Evolutionary conservation across 768 basidiomycete genomes (phyloP).

Genomic region (Lepiota venenata): DNA sequence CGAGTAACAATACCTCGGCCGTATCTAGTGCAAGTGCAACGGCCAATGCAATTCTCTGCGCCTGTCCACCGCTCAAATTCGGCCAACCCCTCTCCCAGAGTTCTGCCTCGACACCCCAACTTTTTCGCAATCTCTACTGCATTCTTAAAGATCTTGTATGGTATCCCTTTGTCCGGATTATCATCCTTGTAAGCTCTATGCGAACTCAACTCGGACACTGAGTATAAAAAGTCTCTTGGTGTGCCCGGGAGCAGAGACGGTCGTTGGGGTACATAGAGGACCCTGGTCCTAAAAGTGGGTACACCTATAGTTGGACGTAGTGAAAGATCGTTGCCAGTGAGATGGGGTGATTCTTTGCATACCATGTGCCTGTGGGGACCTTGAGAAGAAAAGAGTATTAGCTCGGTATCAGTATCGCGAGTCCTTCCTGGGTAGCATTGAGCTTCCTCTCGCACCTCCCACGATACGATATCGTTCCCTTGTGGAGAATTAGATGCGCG

Average conservation of each 20-base stretch:
- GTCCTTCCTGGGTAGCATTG: background rate
- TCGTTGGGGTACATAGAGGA: conserved; percentile 87
- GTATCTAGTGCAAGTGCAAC: conserved; percentile 68
- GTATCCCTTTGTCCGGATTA: conserved; percentile 14
- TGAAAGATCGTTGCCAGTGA: conserved; percentile 8
- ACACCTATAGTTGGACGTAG: conserved; percentile 40
- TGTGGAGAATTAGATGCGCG: conserved; percentile 72
- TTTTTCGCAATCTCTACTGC: conserved; percentile 51
- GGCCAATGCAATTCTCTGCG: conserved; percentile 79
- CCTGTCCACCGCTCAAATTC: conserved; percentile 82
- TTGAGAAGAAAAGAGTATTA: conserved; percentile 19
- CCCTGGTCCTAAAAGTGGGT: conserved; percentile 71
- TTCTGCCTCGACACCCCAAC: conserved; percentile 65
- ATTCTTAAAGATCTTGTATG: conserved; percentile 23
- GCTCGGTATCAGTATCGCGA: background rate
- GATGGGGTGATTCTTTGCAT: background rate
- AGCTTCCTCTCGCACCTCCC: conserved; percentile 49
- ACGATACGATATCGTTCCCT: conserved; percentile 58
- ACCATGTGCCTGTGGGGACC: conserved; percentile 50
- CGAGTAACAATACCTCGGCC: conserved; percentile 77
- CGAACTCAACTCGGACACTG: conserved; percentile 15
- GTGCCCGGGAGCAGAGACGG: conserved; percentile 84
- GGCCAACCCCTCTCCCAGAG: conserved; percentile 83
- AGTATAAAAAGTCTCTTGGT: conserved; percentile 66
- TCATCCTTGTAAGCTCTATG: background rate